Conservation (phyloP, 768 basidiomycete species). For the Hemileccinum rubropunctum region DNA sequence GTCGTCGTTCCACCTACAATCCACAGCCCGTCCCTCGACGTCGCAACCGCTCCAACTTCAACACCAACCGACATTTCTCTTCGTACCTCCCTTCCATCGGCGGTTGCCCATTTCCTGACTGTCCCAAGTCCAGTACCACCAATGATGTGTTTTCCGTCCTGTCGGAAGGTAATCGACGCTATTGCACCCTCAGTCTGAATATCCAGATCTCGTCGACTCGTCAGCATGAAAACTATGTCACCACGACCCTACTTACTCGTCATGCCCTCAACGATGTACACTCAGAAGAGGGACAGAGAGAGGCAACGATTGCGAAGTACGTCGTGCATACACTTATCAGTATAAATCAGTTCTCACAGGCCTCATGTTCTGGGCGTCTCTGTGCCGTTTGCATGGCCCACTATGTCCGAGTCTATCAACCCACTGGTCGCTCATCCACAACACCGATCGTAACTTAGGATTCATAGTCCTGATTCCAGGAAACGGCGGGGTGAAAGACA, state of each 20-base stretch:
- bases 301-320: not conserved
- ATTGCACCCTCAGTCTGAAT: constrained; percentile 6
- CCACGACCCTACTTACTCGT: not conserved
- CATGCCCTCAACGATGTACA: not conserved
- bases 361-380: not conserved
- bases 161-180: constrained; percentile 2
- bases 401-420: too few relatives aligned
- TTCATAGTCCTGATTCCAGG: too few relatives aligned
- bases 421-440: too few relatives aligned
- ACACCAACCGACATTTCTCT: not conserved
- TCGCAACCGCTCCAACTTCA: not conserved
- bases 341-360: not conserved
- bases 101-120: constrained; percentile 1
- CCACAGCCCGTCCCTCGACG: constrained; percentile 5
- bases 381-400: too few relatives aligned
- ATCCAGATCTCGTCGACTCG: not conserved
- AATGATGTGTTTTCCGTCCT: constrained; percentile 1
- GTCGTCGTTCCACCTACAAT: constrained; percentile 4
- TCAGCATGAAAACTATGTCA: not conserved
- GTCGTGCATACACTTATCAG: not conserved
- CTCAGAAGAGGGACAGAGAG: not conserved
- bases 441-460: too few relatives aligned
- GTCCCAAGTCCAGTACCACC: constrained; percentile 5
- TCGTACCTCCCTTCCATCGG: constrained; percentile 2
- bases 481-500: too few relatives aligned